Conservation (phyloP, 306 rosid species). For the Coriaria nepalensis region DNA sequence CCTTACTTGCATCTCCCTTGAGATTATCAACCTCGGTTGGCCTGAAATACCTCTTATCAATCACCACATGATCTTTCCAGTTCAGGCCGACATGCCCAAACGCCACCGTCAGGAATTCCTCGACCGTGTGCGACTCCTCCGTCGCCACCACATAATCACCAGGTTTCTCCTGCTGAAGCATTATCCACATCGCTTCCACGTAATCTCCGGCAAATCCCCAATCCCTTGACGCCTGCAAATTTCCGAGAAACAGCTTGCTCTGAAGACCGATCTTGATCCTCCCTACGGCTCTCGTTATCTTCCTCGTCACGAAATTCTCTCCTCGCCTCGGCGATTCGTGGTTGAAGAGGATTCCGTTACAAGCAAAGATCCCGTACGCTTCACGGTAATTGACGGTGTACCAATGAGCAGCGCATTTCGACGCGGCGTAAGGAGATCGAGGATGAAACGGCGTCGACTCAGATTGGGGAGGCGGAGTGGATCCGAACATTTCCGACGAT, state of each 20-base stretch:
- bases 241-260: conserved; percentile 74
- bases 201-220: conserved; percentile 99
- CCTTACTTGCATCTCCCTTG: conserved; percentile 72
- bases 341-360: conserved; percentile 86
- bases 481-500: conserved; percentile 87
- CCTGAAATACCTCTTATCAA: conserved; percentile 77
- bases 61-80: conserved; percentile 80
- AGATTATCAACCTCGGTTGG: conserved; percentile 91
- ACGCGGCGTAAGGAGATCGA: conserved; percentile 88
- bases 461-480: conserved; percentile 85
- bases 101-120: conserved; percentile 75
- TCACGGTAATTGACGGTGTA: conserved; percentile 95
- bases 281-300: conserved; percentile 87
- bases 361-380: conserved; percentile 79
- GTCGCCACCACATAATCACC: conserved; percentile 96
- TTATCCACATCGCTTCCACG: conserved; percentile 97
- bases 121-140: conserved; percentile 87
- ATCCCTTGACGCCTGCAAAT: conserved; percentile 74
- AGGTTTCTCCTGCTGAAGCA: conserved; percentile 94
- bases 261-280: conserved; percentile 90
- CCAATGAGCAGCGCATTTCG: conserved; percentile 98
- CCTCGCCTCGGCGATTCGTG: conserved; percentile 87
- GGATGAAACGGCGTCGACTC: conserved; percentile 89
- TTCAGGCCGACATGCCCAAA: conserved; percentile 74
- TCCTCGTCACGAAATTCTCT: conserved; percentile 91